Percentiles rank a stretch among this genome's conserved stretches.
Conservation (phyloP, 2,329 filamentous ascomycete species). For the Colletotrichum abscissum region DNA sequence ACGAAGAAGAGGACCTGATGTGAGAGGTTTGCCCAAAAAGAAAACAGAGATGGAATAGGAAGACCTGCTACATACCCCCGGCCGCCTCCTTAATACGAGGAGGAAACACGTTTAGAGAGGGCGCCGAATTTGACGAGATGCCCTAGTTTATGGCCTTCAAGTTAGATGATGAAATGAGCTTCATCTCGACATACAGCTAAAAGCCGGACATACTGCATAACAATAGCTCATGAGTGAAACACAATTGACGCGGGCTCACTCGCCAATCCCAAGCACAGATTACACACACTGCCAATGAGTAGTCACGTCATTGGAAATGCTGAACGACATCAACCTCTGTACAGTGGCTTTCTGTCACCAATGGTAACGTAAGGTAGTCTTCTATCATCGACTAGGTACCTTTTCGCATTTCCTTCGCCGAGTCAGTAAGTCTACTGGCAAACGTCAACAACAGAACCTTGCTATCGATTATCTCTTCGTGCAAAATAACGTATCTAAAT, state of each 20-base stretch:
- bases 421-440: too few species aligned
- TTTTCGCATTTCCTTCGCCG: too few species aligned
- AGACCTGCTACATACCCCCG: background rate
- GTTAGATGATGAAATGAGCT: background rate
- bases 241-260: background rate
- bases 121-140: background rate
- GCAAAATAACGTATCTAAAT: too few species aligned
- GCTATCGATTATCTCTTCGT: too few species aligned
- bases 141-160: background rate
- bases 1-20: slow-evolving; percentile 54
- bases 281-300: too few species aligned
- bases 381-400: too few species aligned
- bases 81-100: background rate
- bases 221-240: background rate
- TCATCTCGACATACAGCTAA: background rate
- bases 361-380: too few species aligned
- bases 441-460: too few species aligned
- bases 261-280: background rate
- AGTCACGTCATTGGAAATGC: too few species aligned
- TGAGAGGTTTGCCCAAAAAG: slow-evolving; percentile 31
- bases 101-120: background rate
- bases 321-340: too few species aligned
- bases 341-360: too few species aligned
- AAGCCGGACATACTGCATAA: background rate
- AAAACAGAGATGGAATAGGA: background rate